A percentile compares a stretch with the other conserved stretches of the same genome.
phyloP scores from a whole-genome alignment of 2,329 filamentous ascomycete genomes.

The Monosporascus sp. region DNA sequence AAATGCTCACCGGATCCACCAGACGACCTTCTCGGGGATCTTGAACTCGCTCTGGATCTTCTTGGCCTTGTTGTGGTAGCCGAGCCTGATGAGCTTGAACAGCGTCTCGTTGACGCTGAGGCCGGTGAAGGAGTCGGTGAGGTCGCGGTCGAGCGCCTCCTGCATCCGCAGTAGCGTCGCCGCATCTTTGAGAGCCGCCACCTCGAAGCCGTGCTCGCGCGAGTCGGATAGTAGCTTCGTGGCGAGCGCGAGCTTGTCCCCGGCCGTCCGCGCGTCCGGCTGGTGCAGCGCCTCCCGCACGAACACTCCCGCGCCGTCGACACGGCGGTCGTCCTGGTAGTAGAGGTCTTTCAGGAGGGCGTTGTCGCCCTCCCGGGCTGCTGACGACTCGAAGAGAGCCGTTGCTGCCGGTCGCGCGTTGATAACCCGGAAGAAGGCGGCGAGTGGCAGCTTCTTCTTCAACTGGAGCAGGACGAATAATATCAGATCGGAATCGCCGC shows the following conservation, averaged over 20 bases:
- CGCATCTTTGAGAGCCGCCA: conserved; percentile 73
- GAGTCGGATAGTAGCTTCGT: conserved; percentile 77
- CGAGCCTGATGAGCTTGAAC: conserved; percentile 76
- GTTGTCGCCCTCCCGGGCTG: conserved; percentile 64
- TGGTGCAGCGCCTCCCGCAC: conserved; percentile 77
- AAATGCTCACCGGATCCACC: conserved; percentile 64
- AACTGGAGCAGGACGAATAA: conserved; percentile 82
- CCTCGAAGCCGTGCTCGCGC: conserved; percentile 71
- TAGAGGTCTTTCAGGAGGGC: conserved; percentile 87
- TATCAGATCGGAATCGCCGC: conserved; percentile 90
- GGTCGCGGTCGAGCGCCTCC: conserved; percentile 77
- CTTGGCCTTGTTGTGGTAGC: conserved; percentile 77
- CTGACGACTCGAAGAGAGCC: conserved; percentile 81
- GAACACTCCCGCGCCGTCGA: conserved; percentile 84
- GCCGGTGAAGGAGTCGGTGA: conserved; percentile 71
- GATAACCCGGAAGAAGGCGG: conserved; percentile 87
- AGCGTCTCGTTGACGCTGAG: conserved; percentile 88
- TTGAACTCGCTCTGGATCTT: conserved; percentile 92
- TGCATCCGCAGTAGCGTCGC: conserved; percentile 77
- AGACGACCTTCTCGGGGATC: conserved; percentile 81
- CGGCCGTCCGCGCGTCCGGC: conserved; percentile 60
- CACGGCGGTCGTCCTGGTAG: conserved; percentile 89
- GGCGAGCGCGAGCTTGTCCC: conserved; percentile 85
- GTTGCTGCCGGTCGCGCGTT: conserved; percentile 80
- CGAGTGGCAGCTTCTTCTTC: conserved; percentile 83